A percentile compares a stretch with the other conserved stretches of the same genome.
Evolutionary conservation across 768 basidiomycete genomes (phyloP).

Genomic region (Tulasnella calospora): DNA sequence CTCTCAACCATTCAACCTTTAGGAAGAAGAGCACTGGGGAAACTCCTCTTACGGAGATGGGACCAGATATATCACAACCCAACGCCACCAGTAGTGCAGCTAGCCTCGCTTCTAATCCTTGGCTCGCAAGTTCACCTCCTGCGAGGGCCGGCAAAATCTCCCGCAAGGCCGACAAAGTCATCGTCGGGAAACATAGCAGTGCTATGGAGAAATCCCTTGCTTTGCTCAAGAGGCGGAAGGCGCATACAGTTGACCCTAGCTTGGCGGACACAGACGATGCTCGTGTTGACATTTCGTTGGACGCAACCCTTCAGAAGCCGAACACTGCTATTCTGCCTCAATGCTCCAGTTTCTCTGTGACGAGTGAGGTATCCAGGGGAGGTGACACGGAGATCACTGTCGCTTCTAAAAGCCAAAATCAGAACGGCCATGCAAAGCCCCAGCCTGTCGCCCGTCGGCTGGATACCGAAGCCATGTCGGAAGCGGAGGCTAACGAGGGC

Average conservation of each 20-base stretch:
- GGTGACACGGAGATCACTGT: constrained; percentile 27
- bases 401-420: constrained; percentile 44
- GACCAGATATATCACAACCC: constrained; percentile 68
- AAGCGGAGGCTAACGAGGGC: background rate
- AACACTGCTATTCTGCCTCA: constrained; percentile 26
- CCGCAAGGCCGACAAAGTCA: constrained; percentile 68
- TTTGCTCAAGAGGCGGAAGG: constrained; percentile 40
- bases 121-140: constrained; percentile 51
- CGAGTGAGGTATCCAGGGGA: constrained; percentile 24
- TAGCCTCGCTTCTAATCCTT: constrained; percentile 65
- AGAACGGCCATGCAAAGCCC: constrained; percentile 53
- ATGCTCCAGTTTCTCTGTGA: constrained; percentile 29
- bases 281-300: constrained; percentile 65
- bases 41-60: constrained; percentile 31
- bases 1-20: background rate
- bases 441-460: constrained; percentile 14
- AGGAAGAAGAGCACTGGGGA: background rate
- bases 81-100: constrained; percentile 28
- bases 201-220: constrained; percentile 68
- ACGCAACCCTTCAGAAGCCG: constrained; percentile 37
- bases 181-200: constrained; percentile 77
- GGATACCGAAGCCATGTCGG: background rate
- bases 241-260: constrained; percentile 49
- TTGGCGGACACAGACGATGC: constrained; percentile 68
- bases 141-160: constrained; percentile 45